phyloP scores from a whole-genome alignment of 768 basidiomycete genomes.

The Russula earlei region DNA sequence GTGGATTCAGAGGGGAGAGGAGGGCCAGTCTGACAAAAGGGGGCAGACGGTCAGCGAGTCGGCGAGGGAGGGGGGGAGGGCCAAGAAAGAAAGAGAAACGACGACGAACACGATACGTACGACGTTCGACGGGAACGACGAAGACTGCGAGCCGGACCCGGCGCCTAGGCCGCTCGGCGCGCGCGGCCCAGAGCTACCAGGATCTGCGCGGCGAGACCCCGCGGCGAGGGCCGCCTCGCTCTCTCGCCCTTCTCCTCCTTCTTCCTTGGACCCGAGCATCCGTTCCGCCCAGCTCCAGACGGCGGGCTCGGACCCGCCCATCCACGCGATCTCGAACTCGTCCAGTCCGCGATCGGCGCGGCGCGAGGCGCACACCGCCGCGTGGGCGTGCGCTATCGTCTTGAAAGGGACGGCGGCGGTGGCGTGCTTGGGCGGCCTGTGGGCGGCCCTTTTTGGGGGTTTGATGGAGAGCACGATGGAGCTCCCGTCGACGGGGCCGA shows the following conservation, averaged over 20 bases:
- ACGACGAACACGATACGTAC: slow-evolving; percentile 1
- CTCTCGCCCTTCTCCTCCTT: background rate
- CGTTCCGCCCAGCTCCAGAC: slow-evolving; percentile 65
- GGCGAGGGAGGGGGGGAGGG: background rate
- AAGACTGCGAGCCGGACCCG: background rate
- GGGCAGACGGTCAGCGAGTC: no score
- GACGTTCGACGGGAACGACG: slow-evolving; percentile 12
- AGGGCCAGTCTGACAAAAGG: background rate
- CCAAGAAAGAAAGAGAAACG: no score
- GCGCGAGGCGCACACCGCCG: slow-evolving; percentile 55
- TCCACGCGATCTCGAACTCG: slow-evolving; percentile 66
- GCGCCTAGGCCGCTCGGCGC: background rate
- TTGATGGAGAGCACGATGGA: slow-evolving; percentile 64
- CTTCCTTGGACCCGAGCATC: slow-evolving; percentile 49
- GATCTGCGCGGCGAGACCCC: no score
- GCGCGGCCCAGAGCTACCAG: background rate
- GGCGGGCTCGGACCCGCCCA: slow-evolving; percentile 62
- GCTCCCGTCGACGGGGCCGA: slow-evolving; percentile 52
- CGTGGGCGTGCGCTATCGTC: slow-evolving; percentile 68
- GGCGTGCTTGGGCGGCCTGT: slow-evolving; percentile 53
- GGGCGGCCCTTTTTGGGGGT: slow-evolving; percentile 44
- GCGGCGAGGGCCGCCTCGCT: no score
- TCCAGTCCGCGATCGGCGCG: slow-evolving; percentile 42
- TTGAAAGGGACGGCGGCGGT: slow-evolving; percentile 71
- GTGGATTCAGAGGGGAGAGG: slow-evolving; percentile 22